Percentiles rank a stretch among this genome's conserved stretches.
Evolutionary conservation across 352 stramenopile species (phyloP).

Genomic region (Globisporangium perplexum): DNA sequence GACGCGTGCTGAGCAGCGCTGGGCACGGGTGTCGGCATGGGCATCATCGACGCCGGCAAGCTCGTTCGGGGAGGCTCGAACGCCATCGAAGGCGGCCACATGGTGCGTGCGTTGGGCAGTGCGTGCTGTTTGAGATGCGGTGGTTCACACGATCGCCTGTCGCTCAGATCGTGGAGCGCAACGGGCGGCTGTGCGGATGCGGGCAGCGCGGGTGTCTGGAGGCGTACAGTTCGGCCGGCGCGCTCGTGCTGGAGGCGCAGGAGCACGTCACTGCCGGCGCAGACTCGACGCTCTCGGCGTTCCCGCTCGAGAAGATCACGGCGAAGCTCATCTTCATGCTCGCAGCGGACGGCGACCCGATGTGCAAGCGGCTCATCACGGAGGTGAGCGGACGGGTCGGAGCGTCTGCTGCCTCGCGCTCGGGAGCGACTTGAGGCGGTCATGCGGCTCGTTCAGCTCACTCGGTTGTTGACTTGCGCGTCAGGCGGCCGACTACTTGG

Average conservation of each 20-base stretch:
- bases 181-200: conserved; percentile 68
- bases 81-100: conserved; percentile 75
- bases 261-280: conserved; percentile 57
- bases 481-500: conserved; percentile 74
- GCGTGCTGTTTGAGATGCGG: no score
- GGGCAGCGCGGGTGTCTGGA: conserved; percentile 73
- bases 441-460: not conserved
- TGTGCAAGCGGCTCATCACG: conserved; percentile 64
- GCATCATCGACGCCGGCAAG: conserved; percentile 54
- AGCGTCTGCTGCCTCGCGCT: not conserved
- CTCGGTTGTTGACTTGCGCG: not conserved
- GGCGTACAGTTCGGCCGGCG: conserved; percentile 67
- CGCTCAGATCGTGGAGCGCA: conserved; percentile 73
- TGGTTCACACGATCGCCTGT: no score
- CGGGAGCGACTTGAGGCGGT: no score
- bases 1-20: conserved; percentile 31
- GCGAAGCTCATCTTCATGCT: conserved; percentile 70
- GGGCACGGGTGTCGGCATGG: conserved; percentile 68
- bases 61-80: conserved; percentile 64
- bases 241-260: conserved; percentile 56
- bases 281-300: conserved; percentile 38
- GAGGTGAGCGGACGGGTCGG: conserved; percentile 30
- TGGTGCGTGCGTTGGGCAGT: conserved; percentile 46
- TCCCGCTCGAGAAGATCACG: conserved; percentile 45
- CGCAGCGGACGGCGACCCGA: conserved; percentile 51